Percentiles rank a stretch among this genome's conserved stretches.
phyloP scores from a whole-genome alignment of 1,284 basidiomycete species.

The Cutaneotrichosporon mucoides region DNA sequence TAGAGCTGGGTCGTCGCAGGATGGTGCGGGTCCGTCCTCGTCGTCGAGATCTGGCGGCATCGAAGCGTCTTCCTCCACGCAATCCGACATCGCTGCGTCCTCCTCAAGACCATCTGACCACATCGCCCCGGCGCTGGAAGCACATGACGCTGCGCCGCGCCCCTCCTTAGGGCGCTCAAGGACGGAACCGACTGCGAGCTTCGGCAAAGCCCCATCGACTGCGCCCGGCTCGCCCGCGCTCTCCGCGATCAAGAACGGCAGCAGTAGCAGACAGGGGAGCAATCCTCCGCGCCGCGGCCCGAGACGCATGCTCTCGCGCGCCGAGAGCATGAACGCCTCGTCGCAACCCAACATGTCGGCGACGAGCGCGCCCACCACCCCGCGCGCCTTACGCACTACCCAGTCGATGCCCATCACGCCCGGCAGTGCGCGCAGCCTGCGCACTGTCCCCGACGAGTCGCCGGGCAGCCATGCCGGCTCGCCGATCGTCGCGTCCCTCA shows the following conservation, averaged over 20 bases:
- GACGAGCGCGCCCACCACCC: conserved; percentile 6
- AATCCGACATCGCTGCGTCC: no score
- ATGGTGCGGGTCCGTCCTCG: no score
- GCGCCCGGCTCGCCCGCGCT: neutral
- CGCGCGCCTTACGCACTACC: neutral
- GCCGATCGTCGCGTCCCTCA: conserved; percentile 3
- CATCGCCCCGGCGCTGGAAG: no score
- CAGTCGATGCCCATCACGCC: conserved; percentile 18
- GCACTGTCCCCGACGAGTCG: neutral
- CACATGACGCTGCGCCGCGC: no score
- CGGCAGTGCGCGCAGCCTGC: conserved; percentile 3
- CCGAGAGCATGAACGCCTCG: conserved; percentile 33
- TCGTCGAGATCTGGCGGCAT: no score
- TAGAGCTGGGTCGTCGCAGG: no score
- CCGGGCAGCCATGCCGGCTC: neutral
- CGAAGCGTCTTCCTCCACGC: no score
- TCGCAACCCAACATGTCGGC: neutral
- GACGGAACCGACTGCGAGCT: no score
- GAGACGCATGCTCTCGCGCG: conserved; percentile 36
- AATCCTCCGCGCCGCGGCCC: conserved; percentile 8
- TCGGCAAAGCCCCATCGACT: no score
- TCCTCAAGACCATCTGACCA: no score
- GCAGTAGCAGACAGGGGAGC: neutral
- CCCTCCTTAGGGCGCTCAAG: no score
- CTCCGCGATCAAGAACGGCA: neutral